Evolutionary conservation across 768 basidiomycete species (phyloP).

Genomic region (Xerocomellus intermedius): DNA sequence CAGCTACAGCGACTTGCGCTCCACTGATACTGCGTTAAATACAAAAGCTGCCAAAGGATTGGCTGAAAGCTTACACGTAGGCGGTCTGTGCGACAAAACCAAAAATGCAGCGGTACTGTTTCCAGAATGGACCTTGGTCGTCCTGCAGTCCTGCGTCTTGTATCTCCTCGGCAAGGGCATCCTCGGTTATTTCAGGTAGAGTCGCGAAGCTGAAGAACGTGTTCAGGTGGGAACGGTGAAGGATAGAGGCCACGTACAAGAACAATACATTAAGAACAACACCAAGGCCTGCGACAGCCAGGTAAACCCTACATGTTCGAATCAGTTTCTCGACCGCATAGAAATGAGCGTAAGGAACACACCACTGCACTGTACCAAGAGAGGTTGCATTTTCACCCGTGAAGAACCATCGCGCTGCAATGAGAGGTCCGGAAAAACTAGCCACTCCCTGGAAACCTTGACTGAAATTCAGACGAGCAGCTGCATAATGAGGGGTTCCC

Average conservation of each 20-base stretch:
- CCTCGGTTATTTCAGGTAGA: conserved; percentile 70
- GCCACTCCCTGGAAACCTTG: conserved; percentile 80
- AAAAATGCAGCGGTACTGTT: conserved; percentile 67
- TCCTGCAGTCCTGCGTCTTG: conserved; percentile 38
- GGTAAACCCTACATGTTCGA: conserved; percentile 49
- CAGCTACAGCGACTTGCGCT: conserved; percentile 65
- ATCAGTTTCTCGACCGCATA: conserved; percentile 1
- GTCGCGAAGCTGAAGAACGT: conserved; percentile 52
- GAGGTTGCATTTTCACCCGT: conserved; percentile 56
- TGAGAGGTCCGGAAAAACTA: conserved; percentile 70
- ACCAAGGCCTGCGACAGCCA: conserved; percentile 64
- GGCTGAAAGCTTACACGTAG: conserved; percentile 47
- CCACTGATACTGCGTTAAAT: conserved; percentile 36
- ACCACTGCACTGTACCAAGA: conserved; percentile 71
- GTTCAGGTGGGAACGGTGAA: not conserved
- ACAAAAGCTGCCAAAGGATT: not conserved
- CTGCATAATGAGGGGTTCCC: conserved; percentile 66
- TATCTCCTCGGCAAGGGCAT: conserved; percentile 54
- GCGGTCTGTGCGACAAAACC: conserved; percentile 72
- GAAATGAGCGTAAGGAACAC: not conserved
- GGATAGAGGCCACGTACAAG: conserved; percentile 41
- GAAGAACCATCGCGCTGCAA: conserved; percentile 76
- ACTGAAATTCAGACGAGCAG: conserved; percentile 74
- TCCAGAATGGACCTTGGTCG: conserved; percentile 58
- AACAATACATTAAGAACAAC: conserved; percentile 61